Conservation (phyloP, 257 asterid genomes). For the Solanum neorickii region DNA sequence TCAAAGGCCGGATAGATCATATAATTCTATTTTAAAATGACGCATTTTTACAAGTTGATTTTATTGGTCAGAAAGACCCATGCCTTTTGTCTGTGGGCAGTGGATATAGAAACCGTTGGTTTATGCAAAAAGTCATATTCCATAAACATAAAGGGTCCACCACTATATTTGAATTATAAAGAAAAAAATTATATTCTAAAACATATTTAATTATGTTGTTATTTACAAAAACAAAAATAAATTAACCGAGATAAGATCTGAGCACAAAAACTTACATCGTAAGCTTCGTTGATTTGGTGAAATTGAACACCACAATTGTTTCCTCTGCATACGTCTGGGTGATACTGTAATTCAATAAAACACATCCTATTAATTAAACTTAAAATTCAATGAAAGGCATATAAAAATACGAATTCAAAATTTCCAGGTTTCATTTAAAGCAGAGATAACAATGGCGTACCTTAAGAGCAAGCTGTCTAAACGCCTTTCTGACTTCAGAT, state of each 20-base stretch:
- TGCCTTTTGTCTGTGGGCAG: neutral
- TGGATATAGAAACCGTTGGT: neutral
- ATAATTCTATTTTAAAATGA: neutral
- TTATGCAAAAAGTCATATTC: neutral
- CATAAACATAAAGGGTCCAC: neutral
- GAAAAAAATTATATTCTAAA: neutral
- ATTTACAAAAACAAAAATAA: neutral
- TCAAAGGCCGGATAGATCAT: neutral
- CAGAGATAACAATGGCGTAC: slow-evolving; percentile 8
- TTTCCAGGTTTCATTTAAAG: neutral
- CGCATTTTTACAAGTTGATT: neutral
- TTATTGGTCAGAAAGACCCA: neutral
- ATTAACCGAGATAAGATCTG: neutral
- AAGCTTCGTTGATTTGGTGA: slow-evolving; percentile 69
- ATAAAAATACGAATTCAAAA: neutral
- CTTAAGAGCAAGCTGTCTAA: slow-evolving; percentile 83
- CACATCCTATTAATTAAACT: neutral
- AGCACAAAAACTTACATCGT: slow-evolving; percentile 38
- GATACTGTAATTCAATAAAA: slow-evolving; percentile 50
- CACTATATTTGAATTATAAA: neutral
- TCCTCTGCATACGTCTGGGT: slow-evolving; percentile 90
- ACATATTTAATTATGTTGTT: neutral
- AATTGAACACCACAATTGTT: slow-evolving; percentile 44
- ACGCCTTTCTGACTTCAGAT: slow-evolving; percentile 83
- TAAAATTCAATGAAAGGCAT: neutral